These are phyloP conservation scores for Physaria fendleri DNA, from an alignment of 345 rosid genomes.

Conservation along the genomic window DNA sequence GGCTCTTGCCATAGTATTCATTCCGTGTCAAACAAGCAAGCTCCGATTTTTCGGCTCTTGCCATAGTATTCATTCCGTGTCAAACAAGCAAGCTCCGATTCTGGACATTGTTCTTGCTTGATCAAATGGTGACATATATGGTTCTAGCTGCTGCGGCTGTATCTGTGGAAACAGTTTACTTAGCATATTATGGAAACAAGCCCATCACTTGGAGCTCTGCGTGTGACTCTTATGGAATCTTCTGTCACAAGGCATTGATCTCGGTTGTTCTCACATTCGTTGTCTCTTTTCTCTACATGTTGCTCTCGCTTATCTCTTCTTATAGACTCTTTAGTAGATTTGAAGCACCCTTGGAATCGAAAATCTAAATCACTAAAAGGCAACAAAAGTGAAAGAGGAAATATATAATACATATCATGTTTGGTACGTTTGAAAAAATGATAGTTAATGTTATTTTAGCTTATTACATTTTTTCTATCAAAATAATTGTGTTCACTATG, in stretches of 20 bases:
- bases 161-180: conserved; percentile 54
- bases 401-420: neutral
- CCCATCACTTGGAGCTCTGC: conserved; percentile 36
- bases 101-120: conserved; percentile 76
- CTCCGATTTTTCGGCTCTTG: conserved; percentile 41
- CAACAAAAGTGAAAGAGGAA: neutral
- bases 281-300: conserved; percentile 17
- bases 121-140: conserved; percentile 46
- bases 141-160: conserved; percentile 57
- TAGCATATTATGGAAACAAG: conserved; percentile 53
- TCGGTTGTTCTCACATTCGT: conserved; percentile 14
- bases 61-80: conserved; percentile 43
- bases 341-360: conserved; percentile 16
- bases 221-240: conserved; percentile 25
- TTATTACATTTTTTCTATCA: no score
- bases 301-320: conserved; percentile 24
- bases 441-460: no score
- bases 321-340: conserved; percentile 21
- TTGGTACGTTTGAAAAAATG: no score
- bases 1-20: conserved; percentile 25
- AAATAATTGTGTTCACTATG: no score
- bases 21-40: conserved; percentile 50
- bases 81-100: conserved; percentile 45
- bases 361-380: neutral
- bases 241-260: conserved; percentile 43